Evolutionary conservation across 176 grass and related monocot species (phyloP), one percentile per base, ranked within the genome.

Genomic region (Elaeis guineensis): DNA sequence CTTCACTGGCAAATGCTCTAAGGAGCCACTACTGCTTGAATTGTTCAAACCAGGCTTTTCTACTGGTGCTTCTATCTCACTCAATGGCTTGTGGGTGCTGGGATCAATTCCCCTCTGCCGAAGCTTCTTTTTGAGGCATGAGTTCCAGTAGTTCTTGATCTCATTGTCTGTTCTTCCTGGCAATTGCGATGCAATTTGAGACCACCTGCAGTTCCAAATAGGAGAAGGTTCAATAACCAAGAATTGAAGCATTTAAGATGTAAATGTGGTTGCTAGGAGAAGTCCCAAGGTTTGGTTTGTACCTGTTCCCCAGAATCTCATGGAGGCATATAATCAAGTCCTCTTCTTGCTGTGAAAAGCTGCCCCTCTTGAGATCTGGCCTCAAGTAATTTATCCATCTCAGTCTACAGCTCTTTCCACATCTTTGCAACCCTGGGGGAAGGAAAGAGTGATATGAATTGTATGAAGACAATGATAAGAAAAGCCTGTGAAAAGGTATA

Each of bases 71-170:
- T 57, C 49, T 0, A 61, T 17, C 15, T 26, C 21, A 5, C 49
- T 57, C 64, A 85, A 72, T 17, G 78, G 84, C 19, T 94, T 89
- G 74, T 94, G 89, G 28, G 84, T 94, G 75, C 23, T 29, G 39
- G 89, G 84, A 74, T 89, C 89, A 67, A 94, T 84, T 23, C 89
- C 89, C 2, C 71, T 78, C 75, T 94, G 84, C 4, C 80, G 74
- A 25, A 94, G 84, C 81, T 85, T 94, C 85, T 89, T 94, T 80
- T 94, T 94, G 55, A 94, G 78, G 78, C 78, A 76, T 58, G 84
- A 88, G 58, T 94, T 94, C 89, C 89, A 94, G 69, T 85, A 94
- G 75, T 94, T 94, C 62, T 94, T 94, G 67, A 94, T 94, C 71
- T 94, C 89, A 66, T 94, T 94, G 58, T 94, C 89, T 48, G 89